Evolutionary conservation across 768 basidiomycete genomes (phyloP).

Genomic region (Amanita rimosa): DNA sequence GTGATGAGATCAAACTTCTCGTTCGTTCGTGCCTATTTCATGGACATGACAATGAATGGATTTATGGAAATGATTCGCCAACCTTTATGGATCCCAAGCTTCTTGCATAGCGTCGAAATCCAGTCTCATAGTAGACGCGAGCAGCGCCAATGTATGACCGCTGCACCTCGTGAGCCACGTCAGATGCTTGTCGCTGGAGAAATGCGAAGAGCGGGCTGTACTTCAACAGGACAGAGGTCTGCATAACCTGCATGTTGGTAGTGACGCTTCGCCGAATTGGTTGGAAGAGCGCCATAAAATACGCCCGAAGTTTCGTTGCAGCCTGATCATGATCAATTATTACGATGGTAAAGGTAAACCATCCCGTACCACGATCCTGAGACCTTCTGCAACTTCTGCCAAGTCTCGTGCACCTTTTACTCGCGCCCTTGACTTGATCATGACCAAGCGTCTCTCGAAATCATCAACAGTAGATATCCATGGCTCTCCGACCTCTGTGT

Average conservation of each 20-base stretch:
- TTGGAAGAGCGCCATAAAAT: slow-evolving; percentile 75
- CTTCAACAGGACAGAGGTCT: slow-evolving; percentile 78
- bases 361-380: slow-evolving; percentile 74
- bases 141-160: slow-evolving; percentile 76
- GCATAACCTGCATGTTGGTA: slow-evolving; percentile 88
- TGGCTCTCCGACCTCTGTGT: slow-evolving; percentile 75
- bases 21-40: slow-evolving; percentile 42
- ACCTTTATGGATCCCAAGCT: slow-evolving; percentile 76
- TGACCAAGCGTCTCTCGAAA: slow-evolving; percentile 65
- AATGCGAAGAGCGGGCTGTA: slow-evolving; percentile 77
- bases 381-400: slow-evolving; percentile 72
- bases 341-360: background rate
- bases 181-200: slow-evolving; percentile 70
- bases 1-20: slow-evolving; percentile 67
- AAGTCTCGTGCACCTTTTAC: slow-evolving; percentile 84
- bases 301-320: slow-evolving; percentile 77
- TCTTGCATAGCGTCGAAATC: slow-evolving; percentile 81
- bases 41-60: background rate
- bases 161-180: slow-evolving; percentile 80
- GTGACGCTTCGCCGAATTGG: slow-evolving; percentile 77
- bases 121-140: slow-evolving; percentile 91
- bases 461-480: slow-evolving; percentile 81
- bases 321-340: slow-evolving; percentile 39
- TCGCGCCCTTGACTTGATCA: slow-evolving; percentile 59
- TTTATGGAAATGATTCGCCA: slow-evolving; percentile 4